Base-by-base conservation (phyloP, 2,329 filamentous ascomycete genomes). In the Aspergillus persii region DNA sequence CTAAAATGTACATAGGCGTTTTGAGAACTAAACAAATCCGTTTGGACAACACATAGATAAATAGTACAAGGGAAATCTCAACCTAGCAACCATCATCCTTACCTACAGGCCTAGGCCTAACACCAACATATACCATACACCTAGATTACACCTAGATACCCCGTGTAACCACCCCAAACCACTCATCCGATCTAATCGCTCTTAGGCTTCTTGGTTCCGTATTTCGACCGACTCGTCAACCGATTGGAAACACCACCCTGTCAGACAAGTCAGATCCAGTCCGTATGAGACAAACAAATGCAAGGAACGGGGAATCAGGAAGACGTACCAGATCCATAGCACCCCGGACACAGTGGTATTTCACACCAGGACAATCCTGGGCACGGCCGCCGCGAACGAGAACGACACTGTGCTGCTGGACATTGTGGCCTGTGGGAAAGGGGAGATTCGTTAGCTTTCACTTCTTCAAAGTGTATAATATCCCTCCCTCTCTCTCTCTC, bases 191-290 rank as follows among this genome's bases (percentile, higher is more conserved):
- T 50, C 55, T 58, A 82, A 26, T 88, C 87, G 76, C 87, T 87
- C 88, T 98, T 98, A 0, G 95, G 94, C 82, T 97, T 98, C 88
- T 99, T 99, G 53, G 95, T 96, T 61, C 95, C 95, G 74, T 96
- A 99, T 80, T 99, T 99, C 71, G 92, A 97, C 71, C 95, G 85
- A 76, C 90, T 92, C 26, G 88, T 91, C 71, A 89, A 85, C 68
- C 95, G 84, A 75, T 87, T 95, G 26, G 87, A 88, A 65, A 99
- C 95, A 82, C 95, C 95, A 72, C 92, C 92, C 94, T 97, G 64
- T 11, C 61, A 26, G 48, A 9, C 11, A 54, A 23, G 76, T 71
- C 63, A 56, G 44, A 54, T 12, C 30, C n/a, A 53, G 53, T 12
- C 30, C n/a, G 50, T 50, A 52, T 15, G 18, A 23, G 18, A 23